Conservation (phyloP, 192 early-diverging fungal species). For the Coemansia interrupta region DNA sequence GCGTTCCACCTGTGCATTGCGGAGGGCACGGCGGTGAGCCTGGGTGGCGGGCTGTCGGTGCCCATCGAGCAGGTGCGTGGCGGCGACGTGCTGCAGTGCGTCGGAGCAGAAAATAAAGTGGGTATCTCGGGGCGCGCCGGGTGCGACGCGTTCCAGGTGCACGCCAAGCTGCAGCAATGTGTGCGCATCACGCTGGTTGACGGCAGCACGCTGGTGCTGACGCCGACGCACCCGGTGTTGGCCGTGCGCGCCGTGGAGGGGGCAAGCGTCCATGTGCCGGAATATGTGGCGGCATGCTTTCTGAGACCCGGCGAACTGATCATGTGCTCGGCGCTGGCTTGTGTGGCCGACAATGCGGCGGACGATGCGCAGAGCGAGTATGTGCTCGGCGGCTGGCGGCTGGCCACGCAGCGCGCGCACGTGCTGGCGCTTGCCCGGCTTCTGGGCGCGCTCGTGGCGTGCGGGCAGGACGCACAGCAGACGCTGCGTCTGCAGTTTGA, state of each 20-base stretch:
- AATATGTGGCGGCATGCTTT: conserved; percentile 34
- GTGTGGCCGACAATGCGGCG: conserved; percentile 19
- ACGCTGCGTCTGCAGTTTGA: neutral
- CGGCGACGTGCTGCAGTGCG: conserved; percentile 30
- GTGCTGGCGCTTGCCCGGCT: conserved; percentile 47
- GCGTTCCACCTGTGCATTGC: conserved; percentile 85
- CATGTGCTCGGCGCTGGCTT: conserved; percentile 38
- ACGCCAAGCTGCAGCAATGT: conserved; percentile 29
- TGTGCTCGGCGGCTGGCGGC: conserved; percentile 11
- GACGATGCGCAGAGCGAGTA: conserved; percentile 11
- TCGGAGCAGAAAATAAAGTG: conserved; percentile 2
- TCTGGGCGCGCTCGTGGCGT: conserved; percentile 26
- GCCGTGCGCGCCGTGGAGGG: conserved; percentile 14
- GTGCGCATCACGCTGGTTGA: conserved; percentile 36
- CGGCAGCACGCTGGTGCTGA: conserved; percentile 38
- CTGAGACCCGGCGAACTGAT: conserved; percentile 30
- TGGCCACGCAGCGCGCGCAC: conserved; percentile 18
- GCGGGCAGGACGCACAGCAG: conserved; percentile 1
- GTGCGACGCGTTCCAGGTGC: conserved; percentile 42
- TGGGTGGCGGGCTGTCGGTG: conserved; percentile 39
- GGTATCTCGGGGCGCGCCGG: conserved; percentile 23
- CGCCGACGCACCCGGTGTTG: conserved; percentile 49
- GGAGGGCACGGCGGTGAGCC: conserved; percentile 45
- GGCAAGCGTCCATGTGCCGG: conserved; percentile 20
- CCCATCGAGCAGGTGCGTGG: conserved; percentile 43